Evolutionary conservation across 1,139 yeast species (phyloP), one percentile per base, ranked within the genome.

Genomic region (Scheffersomyces illinoinensis): DNA sequence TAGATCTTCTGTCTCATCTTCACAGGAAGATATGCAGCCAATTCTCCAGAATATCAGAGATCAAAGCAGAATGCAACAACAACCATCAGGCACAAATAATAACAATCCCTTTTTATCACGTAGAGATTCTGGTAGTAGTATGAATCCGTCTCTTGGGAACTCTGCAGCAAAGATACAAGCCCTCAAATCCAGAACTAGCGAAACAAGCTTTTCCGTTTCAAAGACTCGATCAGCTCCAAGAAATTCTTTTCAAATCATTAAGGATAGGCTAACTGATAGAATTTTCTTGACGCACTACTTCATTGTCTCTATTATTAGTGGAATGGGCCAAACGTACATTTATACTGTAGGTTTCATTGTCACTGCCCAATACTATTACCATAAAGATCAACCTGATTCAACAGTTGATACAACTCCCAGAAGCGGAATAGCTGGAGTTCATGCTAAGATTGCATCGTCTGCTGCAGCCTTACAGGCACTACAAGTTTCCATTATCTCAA

Each of bases 311-410:
- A 64, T 80, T 21, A 62, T 73, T 21, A 71, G 78, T 54, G 84
- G 84, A 0, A 68, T 75, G 33, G 75, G 82, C 47, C 84, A 79
- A 63, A 78, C 76, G 72, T 81, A 81, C 60, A 80, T 81, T 53
- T 81, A 73, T 62, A 72, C 80, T 0, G 78, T 81, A 8, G 85
- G 85, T 1, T 81, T 79, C 60, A 72, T 81, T 26, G 82, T 77
- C 5, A 71, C 75, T 1, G 84, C 84, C 4, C 84, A 80, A 59
- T 71, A 70, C 55, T 69, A 73, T 53, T 72, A 71, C 61, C 67
- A 63, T 14, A 55, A 64, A 18, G 63, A 59, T 39, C 55, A 54
- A 20, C 50, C n/a, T 39, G n/a, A 51, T 4, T 52, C 46, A 14
- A 48, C 18, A 14, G 19, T 23, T 12, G 50, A 43, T n/a, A 20